These are phyloP conservation scores for Alopecurus myosuroides DNA, from an alignment of 176 grass and related monocot genomes.

Conservation along the genomic window DNA sequence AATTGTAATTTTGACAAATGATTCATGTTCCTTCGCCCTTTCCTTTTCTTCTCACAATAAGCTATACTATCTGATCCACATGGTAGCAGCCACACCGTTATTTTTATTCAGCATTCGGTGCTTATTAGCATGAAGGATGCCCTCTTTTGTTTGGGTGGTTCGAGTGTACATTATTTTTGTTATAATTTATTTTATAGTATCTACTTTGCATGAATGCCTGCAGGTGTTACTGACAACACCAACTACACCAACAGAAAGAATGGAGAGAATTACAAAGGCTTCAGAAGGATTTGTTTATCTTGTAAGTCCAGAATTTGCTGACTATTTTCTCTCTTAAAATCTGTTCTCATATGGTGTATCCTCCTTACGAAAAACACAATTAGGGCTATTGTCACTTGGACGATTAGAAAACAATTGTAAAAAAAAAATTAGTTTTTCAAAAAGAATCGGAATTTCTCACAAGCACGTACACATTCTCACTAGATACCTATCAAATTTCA, in stretches of 20 bases:
- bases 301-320: constrained; percentile 33
- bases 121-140: not conserved
- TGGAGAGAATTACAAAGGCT: constrained; percentile 77
- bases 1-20: not conserved
- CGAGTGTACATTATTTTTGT: not conserved
- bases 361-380: not conserved
- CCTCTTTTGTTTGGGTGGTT: not conserved
- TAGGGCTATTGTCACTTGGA: not conserved
- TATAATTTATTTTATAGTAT: constrained; percentile 20
- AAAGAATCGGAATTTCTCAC: not conserved
- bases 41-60: not conserved
- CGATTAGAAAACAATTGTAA: not conserved
- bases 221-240: constrained; percentile 97
- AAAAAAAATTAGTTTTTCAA: not conserved
- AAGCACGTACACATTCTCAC: not conserved
- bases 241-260: constrained; percentile 96
- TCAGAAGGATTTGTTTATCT: constrained; percentile 98
- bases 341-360: not conserved
- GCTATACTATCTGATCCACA: not conserved
- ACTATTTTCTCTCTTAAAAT: not conserved
- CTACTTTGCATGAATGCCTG: constrained; percentile 15
- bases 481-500: not conserved
- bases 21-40: not conserved
- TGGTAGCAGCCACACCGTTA: not conserved
- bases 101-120: not conserved